Evolutionary conservation across 805 yeast species (phyloP), one percentile per base, ranked within the genome.

Genomic region (Metschnikowia orientalis): DNA sequence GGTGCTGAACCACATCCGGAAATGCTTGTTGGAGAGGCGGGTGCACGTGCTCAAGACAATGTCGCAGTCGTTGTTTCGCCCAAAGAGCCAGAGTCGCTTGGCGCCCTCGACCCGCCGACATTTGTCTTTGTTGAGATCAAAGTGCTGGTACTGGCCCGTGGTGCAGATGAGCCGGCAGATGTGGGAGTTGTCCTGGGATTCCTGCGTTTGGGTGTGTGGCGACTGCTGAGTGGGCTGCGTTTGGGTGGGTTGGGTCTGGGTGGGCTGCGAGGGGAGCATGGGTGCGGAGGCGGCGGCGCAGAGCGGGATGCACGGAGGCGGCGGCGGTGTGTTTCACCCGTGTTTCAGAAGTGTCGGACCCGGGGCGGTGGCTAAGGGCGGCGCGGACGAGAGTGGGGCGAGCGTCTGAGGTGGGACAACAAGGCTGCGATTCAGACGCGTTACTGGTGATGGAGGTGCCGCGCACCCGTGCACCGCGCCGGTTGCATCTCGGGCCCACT

Each of bases 1-100:
- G 26, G 70, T 63, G 27, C 79, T 79, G 45, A 80, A 67, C 81
- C 88, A 77, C 5, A 89, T 63, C 53, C 71, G 68, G 63, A 74
- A 75, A 60, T 89, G 97, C 35, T 69, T 64, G 48, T 83, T 85
- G 32, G 92, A 82, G 20, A 88, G 65, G 18, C 84, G 72, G 12
- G 83, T 71, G 27, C 74, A 69, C 6, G 70, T 61, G 6, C 73
- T 77, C 36, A 87, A 61, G 23, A 63, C 63, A 47, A 81, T 74
- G 47, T 85, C 95, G 40, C 82, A 77, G 8, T 66, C 69, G 2
- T 58, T 52, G 39, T 81, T 77, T 44, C 97, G 71, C 0, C 97
- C 97, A 59, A 88, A 72, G 5, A 61, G 53, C 94, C 94, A 85
- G 15, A 58, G 40, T 56, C 42, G 65, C 56, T 38, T 61, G 49